Evolutionary conservation across 176 grass and related monocot species (phyloP), one percentile per base, ranked within the genome.

Genomic region (Panicum miliaceum): DNA sequence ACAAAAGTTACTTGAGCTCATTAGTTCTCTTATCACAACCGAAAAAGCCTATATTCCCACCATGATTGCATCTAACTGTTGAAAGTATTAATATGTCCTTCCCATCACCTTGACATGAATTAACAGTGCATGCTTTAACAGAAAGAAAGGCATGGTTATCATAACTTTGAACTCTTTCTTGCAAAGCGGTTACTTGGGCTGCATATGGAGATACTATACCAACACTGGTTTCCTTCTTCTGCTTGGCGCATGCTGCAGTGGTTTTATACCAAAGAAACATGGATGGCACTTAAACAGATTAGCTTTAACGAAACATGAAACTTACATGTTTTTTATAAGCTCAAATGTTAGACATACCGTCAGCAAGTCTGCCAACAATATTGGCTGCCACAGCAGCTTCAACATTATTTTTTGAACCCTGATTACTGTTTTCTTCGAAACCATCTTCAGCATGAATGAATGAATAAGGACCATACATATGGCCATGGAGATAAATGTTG

Each of bases 21-120:
- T 91, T 91, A 54, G 78, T 51, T 56, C 89, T 63, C 73, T n/a
- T n/a, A n/a, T n/a, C 60, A 50, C 22, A 82, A 52, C 38, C 16
- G 10, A 91, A 15, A 80, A 91, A 91, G 36, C 81, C 89, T 22
- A 85, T 38, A 8, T 42, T n/a, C 38, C 89, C 70, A 64, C 34
- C 57, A 56, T 18, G 22, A 84, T 91, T 88, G 64, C n/a, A 38
- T 22, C 89, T 86, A 51, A 87, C 84, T 64, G 89, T 87, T 62
- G 84, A 90, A 76, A 90, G 77, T n/a, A 90, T 78, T 52, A 90
- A 83, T 26, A 86, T 69, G 6, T 90, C 88, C 37, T 85, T 84
- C n/a, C 87, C 85, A 40, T 52, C 75, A 43, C 89, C 89, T 81
- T 91, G 89, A 65, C 80, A 87, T 54, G 85, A 86, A 75, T 87